These are phyloP conservation scores for Pisolithus microcarpus DNA, from an alignment of 768 basidiomycete species.

Conservation along the genomic window DNA sequence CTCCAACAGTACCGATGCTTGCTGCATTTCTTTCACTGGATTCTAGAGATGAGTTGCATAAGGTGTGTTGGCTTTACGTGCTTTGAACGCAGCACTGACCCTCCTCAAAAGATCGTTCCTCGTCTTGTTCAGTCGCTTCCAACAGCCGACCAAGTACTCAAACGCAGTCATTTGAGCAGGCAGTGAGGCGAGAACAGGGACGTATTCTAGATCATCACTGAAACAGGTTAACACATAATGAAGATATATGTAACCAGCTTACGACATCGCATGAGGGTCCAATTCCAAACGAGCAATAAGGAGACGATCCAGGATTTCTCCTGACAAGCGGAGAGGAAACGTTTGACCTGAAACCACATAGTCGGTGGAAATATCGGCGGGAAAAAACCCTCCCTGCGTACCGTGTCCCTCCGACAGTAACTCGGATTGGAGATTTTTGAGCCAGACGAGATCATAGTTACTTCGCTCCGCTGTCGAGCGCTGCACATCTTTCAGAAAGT, in stretches of 20 bases:
- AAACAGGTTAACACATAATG: background rate
- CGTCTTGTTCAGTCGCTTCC: slow-evolving; percentile 74
- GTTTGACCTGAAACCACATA: slow-evolving; percentile 12
- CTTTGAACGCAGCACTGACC: slow-evolving; percentile 30
- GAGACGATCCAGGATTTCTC: slow-evolving; percentile 65
- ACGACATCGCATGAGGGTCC: slow-evolving; percentile 66
- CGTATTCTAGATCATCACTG: slow-evolving; percentile 71
- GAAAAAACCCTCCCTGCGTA: slow-evolving; percentile 12
- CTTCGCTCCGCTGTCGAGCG: slow-evolving; percentile 51
- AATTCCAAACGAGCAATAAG: slow-evolving; percentile 82
- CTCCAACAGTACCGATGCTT: slow-evolving; percentile 58
- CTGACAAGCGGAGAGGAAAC: slow-evolving; percentile 40
- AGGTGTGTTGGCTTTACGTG: slow-evolving; percentile 27
- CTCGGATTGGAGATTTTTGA: slow-evolving; percentile 69
- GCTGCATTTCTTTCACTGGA: slow-evolving; percentile 48
- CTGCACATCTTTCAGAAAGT: slow-evolving; percentile 29
- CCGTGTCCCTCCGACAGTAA: slow-evolving; percentile 51
- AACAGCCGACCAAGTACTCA: slow-evolving; percentile 85
- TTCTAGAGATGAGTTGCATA: slow-evolving; percentile 32
- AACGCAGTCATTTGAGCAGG: slow-evolving; percentile 75
- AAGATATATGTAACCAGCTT: slow-evolving; percentile 25
- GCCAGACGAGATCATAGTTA: slow-evolving; percentile 71
- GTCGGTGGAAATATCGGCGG: background rate
- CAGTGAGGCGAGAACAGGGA: slow-evolving; percentile 67
- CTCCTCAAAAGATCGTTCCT: slow-evolving; percentile 53